These are phyloP conservation scores for Penicillium canariense DNA, from an alignment of 495 filamentous ascomycete genomes.

Conservation along the genomic window DNA sequence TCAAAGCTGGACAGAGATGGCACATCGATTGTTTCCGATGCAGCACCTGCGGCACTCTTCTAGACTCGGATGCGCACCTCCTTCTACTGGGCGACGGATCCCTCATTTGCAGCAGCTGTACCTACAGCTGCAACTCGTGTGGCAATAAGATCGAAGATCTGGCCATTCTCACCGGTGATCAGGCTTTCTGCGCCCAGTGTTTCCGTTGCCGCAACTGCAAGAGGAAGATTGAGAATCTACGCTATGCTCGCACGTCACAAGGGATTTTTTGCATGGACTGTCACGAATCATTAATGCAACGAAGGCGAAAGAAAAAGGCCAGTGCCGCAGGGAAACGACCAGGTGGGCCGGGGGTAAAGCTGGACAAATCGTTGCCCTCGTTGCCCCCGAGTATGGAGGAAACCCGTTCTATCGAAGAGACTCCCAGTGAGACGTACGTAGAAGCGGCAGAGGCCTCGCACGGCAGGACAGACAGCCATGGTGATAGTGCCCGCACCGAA, in stretches of 20 bases:
- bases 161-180: slow-evolving; percentile 95
- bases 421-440: slow-evolving; percentile 57
- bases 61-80: slow-evolving; percentile 98
- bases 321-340: slow-evolving; percentile 53
- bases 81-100: slow-evolving; percentile 96
- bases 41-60: slow-evolving; percentile 89
- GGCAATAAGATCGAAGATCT: slow-evolving; percentile 97
- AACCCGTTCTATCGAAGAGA: slow-evolving; percentile 64
- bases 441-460: slow-evolving; percentile 60
- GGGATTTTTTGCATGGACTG: slow-evolving; percentile 99
- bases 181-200: slow-evolving; percentile 97
- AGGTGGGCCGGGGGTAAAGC: slow-evolving; percentile 58
- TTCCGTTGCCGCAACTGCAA: slow-evolving; percentile 99
- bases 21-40: slow-evolving; percentile 99
- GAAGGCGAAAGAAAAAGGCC: slow-evolving; percentile 83
- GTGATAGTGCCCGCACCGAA: slow-evolving; percentile 5
- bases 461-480: slow-evolving; percentile 22
- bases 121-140: slow-evolving; percentile 97
- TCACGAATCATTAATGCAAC: slow-evolving; percentile 97
- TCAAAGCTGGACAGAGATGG: slow-evolving; percentile 91
- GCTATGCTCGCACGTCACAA: slow-evolving; percentile 96
- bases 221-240: slow-evolving; percentile 94
- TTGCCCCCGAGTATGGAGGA: slow-evolving; percentile 74
- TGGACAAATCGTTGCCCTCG: slow-evolving; percentile 93
- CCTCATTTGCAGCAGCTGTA: slow-evolving; percentile 98